Conservation (phyloP, 345 rosid species). For the Diplotaxis tenuifolia region DNA sequence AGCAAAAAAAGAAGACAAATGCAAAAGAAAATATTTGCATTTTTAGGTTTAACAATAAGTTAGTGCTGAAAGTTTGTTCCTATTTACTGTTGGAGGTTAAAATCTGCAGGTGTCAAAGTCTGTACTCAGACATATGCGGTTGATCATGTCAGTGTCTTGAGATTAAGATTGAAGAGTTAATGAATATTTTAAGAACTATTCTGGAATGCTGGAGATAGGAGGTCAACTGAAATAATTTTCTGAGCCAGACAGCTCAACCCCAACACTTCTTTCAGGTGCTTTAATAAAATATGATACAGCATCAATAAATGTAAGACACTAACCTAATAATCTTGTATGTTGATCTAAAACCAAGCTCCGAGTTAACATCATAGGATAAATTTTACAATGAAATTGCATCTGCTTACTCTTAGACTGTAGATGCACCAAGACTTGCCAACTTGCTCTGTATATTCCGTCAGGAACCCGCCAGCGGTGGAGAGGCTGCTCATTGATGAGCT, state of each 20-base stretch:
- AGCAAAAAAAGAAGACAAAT: slow-evolving; percentile 7
- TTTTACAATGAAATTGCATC: no score
- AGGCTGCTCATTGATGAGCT: no score
- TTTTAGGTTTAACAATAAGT: neutral
- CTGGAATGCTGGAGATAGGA: slow-evolving; percentile 90
- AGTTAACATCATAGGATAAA: slow-evolving; percentile 3
- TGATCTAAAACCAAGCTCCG: neutral
- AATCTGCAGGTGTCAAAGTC: neutral
- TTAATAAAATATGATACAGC: slow-evolving; percentile 27
- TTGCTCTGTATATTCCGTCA: no score
- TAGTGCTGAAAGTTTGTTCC: neutral
- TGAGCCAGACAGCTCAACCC: slow-evolving; percentile 80
- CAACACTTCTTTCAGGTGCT: slow-evolving; percentile 93
- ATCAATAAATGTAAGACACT: neutral
- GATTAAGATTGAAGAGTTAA: neutral
- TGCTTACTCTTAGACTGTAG: no score
- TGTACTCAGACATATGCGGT: neutral
- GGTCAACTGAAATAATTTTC: slow-evolving; percentile 70
- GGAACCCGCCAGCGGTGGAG: no score
- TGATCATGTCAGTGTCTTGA: neutral
- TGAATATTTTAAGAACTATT: slow-evolving; percentile 33
- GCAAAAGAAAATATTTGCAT: neutral
- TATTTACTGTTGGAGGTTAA: neutral
- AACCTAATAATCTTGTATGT: neutral
- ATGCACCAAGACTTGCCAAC: no score